Base-by-base conservation (phyloP, 2,329 filamentous ascomycete genomes). In the Fusarium anguioides region DNA sequence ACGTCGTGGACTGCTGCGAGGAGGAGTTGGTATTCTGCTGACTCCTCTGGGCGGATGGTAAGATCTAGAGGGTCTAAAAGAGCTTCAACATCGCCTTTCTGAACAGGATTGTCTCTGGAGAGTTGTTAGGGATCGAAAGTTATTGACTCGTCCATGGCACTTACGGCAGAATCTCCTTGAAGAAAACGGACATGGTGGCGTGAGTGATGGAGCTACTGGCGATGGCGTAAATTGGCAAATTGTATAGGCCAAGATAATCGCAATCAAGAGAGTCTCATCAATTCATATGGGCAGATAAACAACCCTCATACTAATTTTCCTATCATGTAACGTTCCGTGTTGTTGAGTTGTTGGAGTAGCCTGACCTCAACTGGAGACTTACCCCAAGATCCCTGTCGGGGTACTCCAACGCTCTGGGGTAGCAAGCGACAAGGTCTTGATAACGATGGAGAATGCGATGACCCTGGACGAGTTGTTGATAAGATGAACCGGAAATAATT, bases 1-100 rank as follows among this genome's bases (percentile, higher is more conserved):
- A 82, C 83, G 51, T 86, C 83, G 55, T 86, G 83, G 1, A 85
- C 80, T 1, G 83, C 83, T 18, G 83, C 82, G 0, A 86, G 76
- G 2, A 86, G 78, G 11, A 79, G 79, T 20, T 81, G 75, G 56
- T 83, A 86, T 59, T 85, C 82, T 20, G 72, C 72, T 1, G 76
- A 75, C 36, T 83, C 80, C 14, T 76, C 70, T 0, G 75, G 66
- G 8, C 77, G 71, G 15, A 83, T 72, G 1, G 66, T 70, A 8
- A 83, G 60, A 8, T 79, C 79, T 5, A 83, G 71, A 17, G 61
- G 66, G 8, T 75, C 72, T 2, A 82, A 68, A 3, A 80, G 68
- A 1, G 72, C 67, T 29, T 80, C 74, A 2, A 77, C 81, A 59
- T 81, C 79, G 3, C 78, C 80, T 20, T 73, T 64, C 14, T 76